phyloP scores from a whole-genome alignment of 176 grass and related monocot genomes.

The Panicum miliaceum region DNA sequence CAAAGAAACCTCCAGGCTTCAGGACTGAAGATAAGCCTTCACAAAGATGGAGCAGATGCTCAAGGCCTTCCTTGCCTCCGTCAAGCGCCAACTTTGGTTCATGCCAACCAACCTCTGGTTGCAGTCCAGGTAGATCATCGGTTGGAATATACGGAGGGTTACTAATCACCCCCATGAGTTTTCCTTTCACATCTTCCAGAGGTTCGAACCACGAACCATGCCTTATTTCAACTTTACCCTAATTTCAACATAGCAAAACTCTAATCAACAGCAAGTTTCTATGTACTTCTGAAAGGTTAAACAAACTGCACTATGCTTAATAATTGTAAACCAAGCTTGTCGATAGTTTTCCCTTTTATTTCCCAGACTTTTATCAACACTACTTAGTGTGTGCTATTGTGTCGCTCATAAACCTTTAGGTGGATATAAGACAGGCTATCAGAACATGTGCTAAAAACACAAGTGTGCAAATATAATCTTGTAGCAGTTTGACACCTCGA shows the following conservation, averaged over 20 bases:
- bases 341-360: background rate
- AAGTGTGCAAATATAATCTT: background rate
- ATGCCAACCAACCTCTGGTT: slow-evolving; percentile 91
- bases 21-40: slow-evolving; percentile 66
- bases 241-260: slow-evolving; percentile 29
- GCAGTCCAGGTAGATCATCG: slow-evolving; percentile 69
- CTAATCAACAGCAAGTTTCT: background rate
- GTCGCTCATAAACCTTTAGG: background rate
- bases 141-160: slow-evolving; percentile 95
- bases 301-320: background rate
- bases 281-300: background rate
- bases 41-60: slow-evolving; percentile 87
- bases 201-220: slow-evolving; percentile 86
- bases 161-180: slow-evolving; percentile 79
- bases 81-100: slow-evolving; percentile 89
- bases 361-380: background rate
- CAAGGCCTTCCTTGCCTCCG: slow-evolving; percentile 73
- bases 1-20: slow-evolving; percentile 86
- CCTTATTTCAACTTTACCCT: slow-evolving; percentile 91
- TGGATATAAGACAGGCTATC: background rate
- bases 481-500: background rate
- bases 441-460: background rate
- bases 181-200: slow-evolving; percentile 74
- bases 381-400: background rate
- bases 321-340: background rate